phyloP scores from a whole-genome alignment of 305 asterid genomes.

The Coffea humblotiana region DNA sequence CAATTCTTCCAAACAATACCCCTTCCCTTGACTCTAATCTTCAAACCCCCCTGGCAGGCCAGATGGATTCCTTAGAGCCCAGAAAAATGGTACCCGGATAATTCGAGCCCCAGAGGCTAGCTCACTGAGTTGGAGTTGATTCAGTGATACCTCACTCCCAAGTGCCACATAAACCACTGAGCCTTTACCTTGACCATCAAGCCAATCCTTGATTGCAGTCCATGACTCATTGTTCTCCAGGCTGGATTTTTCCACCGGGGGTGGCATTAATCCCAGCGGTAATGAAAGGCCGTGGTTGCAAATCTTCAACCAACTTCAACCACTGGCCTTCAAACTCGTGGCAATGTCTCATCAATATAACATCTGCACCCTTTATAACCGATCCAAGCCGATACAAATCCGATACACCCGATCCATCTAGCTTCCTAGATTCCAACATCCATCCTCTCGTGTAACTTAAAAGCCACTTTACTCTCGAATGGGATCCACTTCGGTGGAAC shows the following conservation, averaged over 20 bases:
- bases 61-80: too few relatives aligned
- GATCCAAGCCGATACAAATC: neutral
- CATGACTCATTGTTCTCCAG: neutral
- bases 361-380: neutral
- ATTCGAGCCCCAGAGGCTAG: too few relatives aligned
- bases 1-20: too few relatives aligned
- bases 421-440: neutral
- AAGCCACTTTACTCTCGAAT: neutral
- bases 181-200: neutral
- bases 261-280: constrained; percentile 20
- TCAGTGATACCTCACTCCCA: too few relatives aligned
- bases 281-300: constrained; percentile 10
- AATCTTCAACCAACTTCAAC: constrained; percentile 7
- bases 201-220: constrained; percentile 9
- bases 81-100: too few relatives aligned
- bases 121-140: too few relatives aligned
- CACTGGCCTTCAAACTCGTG: constrained; percentile 24
- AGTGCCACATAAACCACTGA: too few relatives aligned
- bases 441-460: neutral
- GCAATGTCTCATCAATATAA: constrained; percentile 3
- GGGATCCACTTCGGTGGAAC: too few relatives aligned
- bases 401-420: neutral
- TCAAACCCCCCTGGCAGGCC: too few relatives aligned
- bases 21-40: too few relatives aligned
- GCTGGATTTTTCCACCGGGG: neutral